Conservation (phyloP, 805 yeast species). For the Ogataea methanolica region DNA sequence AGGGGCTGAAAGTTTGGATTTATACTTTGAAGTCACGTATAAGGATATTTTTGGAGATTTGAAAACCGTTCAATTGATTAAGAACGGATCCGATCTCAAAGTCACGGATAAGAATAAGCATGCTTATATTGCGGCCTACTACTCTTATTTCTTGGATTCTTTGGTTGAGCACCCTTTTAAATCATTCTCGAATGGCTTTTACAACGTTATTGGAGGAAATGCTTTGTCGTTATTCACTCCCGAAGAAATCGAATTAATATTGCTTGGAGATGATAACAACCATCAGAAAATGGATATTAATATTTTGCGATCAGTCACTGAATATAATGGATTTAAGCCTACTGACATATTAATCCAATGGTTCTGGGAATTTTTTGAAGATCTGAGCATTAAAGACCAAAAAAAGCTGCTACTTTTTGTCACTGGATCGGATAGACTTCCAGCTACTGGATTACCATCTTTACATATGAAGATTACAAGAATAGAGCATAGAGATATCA, state of each 20-base stretch:
- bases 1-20: slow-evolving; percentile 43
- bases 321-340: slow-evolving; percentile 61
- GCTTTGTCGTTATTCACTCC: slow-evolving; percentile 78
- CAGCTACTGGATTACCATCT: slow-evolving; percentile 86
- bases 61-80: slow-evolving; percentile 46
- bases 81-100: slow-evolving; percentile 47
- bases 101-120: slow-evolving; percentile 60
- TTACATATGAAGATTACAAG: slow-evolving; percentile 68
- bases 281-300: slow-evolving; percentile 55
- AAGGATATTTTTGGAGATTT: slow-evolving; percentile 42
- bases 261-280: slow-evolving; percentile 65
- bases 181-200: slow-evolving; percentile 67
- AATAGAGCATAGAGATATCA: slow-evolving; percentile 18
- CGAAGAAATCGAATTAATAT: slow-evolving; percentile 70
- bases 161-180: slow-evolving; percentile 49
- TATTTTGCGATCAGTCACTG: slow-evolving; percentile 65
- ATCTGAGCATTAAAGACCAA: slow-evolving; percentile 43
- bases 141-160: slow-evolving; percentile 53
- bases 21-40: slow-evolving; percentile 59
- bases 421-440: slow-evolving; percentile 88
- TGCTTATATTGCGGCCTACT: slow-evolving; percentile 59
- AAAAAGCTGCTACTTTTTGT: slow-evolving; percentile 67
- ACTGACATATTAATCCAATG: slow-evolving; percentile 48
- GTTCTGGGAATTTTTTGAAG: slow-evolving; percentile 83
- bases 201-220: slow-evolving; percentile 71